Base-by-base conservation (phyloP, 164 flowering plant genomes). In the Vitis rupestris region DNA sequence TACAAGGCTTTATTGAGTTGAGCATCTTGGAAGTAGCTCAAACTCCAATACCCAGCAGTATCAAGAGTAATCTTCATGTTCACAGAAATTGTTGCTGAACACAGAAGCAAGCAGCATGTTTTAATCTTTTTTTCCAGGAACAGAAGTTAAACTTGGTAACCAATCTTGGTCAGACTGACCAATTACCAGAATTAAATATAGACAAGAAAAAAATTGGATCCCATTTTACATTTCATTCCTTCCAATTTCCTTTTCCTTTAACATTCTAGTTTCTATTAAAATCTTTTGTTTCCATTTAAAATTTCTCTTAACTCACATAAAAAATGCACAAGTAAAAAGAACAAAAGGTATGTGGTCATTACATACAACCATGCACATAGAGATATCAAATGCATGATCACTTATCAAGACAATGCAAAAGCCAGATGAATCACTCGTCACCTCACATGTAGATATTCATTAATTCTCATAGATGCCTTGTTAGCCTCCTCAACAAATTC, bases 401-500 rank as follows among this genome's bases (percentile, higher is more conserved):
- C 65, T 19, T 8, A 52, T 37, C 27, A 69, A 23, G 16, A 68
- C 12, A 19, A 62, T n/a, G 1, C 2, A 71, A 47, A 57, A 64
- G 15, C 31, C 51, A 74, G 54, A 56, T 27, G n/a, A 37, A 72
- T 70, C 55, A 68, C 61, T 67, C 52, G 86, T 83, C 88, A 82
- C 84, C 95, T 92, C 87, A 96, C 99, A 87, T 93, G 97, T 82
- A 93, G 79, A 88, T 89, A 90, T 66, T 90, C 99, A 69, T 86
- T 80, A 50, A 96, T 86, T 68, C 90, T 87, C 84, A 89, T 75
- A 0, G 94, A 84, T 19, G 98, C 99, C 74, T 86, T 83, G 71
- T 78, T 83, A 48, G 99, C 98, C 82, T 89, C 98, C 68, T 90
- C 90, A 49, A 89, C 90, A 71, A 79, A 96, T 73, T 93, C 98